Evolutionary conservation across 345 rosid species (phyloP).

Genomic region (Eucalyptus polyanthemos): DNA sequence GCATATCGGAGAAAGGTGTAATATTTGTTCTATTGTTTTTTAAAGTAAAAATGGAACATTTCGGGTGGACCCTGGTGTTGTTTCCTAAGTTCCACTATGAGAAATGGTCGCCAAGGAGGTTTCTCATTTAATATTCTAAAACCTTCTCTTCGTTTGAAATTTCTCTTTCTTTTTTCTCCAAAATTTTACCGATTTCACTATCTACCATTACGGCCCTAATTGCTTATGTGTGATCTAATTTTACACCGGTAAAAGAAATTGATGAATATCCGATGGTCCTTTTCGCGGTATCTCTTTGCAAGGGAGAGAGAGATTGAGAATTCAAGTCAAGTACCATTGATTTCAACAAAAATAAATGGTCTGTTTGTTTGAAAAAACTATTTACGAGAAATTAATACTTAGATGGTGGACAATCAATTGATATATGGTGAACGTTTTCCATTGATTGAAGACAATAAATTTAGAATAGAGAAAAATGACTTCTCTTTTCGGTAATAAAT

Average conservation of each 20-base stretch:
- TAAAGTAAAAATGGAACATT: too few relatives aligned
- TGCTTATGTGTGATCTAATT: neutral
- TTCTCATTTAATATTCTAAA: neutral
- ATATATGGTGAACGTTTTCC: accelerated
- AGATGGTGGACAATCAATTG: neutral
- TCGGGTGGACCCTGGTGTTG: neutral
- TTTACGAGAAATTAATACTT: too few relatives aligned
- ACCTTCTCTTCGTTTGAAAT: neutral
- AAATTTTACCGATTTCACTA: neutral
- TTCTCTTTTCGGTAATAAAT: neutral
- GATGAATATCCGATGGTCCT: neutral
- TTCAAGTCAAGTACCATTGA: neutral
- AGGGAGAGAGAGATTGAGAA: neutral
- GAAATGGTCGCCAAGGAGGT: neutral
- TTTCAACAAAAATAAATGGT: neutral
- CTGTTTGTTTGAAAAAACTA: too few relatives aligned
- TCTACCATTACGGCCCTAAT: neutral
- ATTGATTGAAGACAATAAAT: too few relatives aligned
- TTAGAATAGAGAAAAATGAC: neutral
- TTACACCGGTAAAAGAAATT: neutral
- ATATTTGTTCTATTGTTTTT: too few relatives aligned
- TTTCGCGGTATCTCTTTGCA: neutral
- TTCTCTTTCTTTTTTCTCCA: neutral
- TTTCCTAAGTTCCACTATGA: neutral
- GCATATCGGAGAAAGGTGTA: accelerated